Evolutionary conservation across 208 protist genomes (phyloP).

Genomic region (Acanthamoeba royreba): DNA sequence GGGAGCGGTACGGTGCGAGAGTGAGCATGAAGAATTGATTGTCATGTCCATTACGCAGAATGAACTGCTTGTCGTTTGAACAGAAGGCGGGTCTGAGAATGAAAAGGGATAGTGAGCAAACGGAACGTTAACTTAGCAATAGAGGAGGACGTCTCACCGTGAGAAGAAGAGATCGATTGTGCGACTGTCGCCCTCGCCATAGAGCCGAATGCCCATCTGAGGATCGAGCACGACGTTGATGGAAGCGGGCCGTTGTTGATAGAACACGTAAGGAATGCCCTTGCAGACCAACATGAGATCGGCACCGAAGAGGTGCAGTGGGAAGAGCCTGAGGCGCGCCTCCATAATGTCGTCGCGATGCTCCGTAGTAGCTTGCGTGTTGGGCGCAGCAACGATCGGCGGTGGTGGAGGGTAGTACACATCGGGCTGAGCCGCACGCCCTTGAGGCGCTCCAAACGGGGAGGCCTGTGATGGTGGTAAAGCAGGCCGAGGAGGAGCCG

Average conservation of each 20-base stretch:
- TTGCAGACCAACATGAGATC: neutral
- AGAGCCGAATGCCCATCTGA: neutral
- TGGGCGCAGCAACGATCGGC: neutral
- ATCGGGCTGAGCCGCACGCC: neutral
- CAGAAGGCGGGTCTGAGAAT: neutral
- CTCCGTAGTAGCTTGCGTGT: neutral
- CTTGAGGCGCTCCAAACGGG: neutral
- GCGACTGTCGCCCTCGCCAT: neutral
- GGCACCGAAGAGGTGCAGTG: neutral
- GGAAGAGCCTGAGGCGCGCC: neutral
- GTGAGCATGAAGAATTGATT: slow-evolving; percentile 13
- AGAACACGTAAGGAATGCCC: neutral
- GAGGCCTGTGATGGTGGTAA: neutral
- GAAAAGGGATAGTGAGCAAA: no score
- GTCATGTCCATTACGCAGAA: neutral
- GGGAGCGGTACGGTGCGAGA: neutral
- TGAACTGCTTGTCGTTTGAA: neutral
- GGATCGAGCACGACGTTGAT: slow-evolving; percentile 1
- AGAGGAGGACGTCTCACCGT: neutral
- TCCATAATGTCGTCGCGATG: neutral
- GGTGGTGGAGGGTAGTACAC: neutral
- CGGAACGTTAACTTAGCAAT: neutral
- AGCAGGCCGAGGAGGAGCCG: no score
- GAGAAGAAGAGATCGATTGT: slow-evolving; percentile 7
- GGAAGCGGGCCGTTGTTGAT: neutral